Evolutionary conservation across 176 grass and related monocot genomes (phyloP), one percentile per base, ranked within the genome.

Genomic region (Musa troglodytarum): DNA sequence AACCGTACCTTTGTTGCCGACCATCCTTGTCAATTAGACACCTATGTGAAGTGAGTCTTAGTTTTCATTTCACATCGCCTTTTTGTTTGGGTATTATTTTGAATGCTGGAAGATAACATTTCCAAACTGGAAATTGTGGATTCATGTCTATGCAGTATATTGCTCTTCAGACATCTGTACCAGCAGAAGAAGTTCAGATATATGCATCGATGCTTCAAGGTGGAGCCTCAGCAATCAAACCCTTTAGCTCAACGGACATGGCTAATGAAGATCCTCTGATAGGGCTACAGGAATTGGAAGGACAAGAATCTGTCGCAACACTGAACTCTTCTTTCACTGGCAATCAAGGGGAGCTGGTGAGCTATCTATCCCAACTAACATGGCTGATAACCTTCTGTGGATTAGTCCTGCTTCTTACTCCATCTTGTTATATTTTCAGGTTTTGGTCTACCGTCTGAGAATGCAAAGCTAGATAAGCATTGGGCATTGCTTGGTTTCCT

Each of bases 1-100:
- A 73, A 54, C 74, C 82, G 1, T 89, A 89, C 81, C 77, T 93
- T 82, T 89, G 87, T 80, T 93, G 90, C 74, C 74, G 24, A 17
- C 80, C 87, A 79, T 83, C 80, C 50, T 78, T 87, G 59, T 85
- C 84, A 55, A 71, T 93, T 83, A 73, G 56, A 70, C 90, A 89
- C 56, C 82, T 93, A 73, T 49, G 69, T 43, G 74, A 87, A 83
- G 90, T 93, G 62, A 89, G 75, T 81, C 24, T 20, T 83, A 81
- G 21, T 78, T 22, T 79, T 74, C 53, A 64, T 21, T 2, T n/a
- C 14, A 43, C 17, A 51, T 50, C 49, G 5, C 49, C 71, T 50
- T 22, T 66, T 50, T 70, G 15, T 4, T 22, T 65, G 0, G 5
- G 16, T 68, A 58, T 73, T 28, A 65, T 8, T 68, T 52, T 50